Evolutionary conservation across 768 basidiomycete genomes (phyloP), one percentile per base, ranked within the genome.

Genomic region (Rhodotorula babjevae): DNA sequence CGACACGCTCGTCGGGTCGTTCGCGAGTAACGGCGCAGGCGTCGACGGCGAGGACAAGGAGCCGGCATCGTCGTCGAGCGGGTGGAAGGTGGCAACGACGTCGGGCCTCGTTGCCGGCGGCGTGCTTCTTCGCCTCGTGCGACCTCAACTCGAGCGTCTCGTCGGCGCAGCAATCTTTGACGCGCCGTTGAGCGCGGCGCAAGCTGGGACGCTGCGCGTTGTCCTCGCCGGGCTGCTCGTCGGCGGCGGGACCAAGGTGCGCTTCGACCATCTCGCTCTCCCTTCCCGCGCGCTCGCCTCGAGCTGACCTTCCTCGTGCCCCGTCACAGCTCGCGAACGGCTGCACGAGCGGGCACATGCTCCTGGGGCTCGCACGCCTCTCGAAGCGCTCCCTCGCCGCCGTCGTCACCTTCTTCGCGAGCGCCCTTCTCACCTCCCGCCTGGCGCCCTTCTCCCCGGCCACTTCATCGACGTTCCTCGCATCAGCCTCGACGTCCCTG

Each of bases 321-420:
- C 25, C 2, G 16, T 23, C 14, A 50, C 65, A 82, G 81, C 79
- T 82, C 42, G 81, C 79, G 7, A 77, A 77, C 42, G 81, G 81
- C 6, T 82, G 81, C 67, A 82, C 82, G 11, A 76, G 77, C 62
- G 82, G 82, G 19, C 82, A 83, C 68, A 80, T 83, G 71, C 79
- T 83, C 9, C 79, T 80, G 63, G 82, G 82, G 7, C 71, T 81
- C 19, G 80, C 81, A 0, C 77, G 82, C 27, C 76, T 81, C 36
- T 81, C 81, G 27, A 76, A 73, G 29, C 77, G 81, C 14, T 82
- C 81, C 15, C 49, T 83, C 57, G 67, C 78, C 31, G 82, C 82
- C 21, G 77, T 76, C n/a, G 78, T 61, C 19, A 65, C 66, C 46
- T 74, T 74, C 59, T 74, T 74, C 59, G 14, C 66, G 15, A 33